Base-by-base conservation (phyloP, 768 basidiomycete genomes). In the Favolaschia claudopus region DNA sequence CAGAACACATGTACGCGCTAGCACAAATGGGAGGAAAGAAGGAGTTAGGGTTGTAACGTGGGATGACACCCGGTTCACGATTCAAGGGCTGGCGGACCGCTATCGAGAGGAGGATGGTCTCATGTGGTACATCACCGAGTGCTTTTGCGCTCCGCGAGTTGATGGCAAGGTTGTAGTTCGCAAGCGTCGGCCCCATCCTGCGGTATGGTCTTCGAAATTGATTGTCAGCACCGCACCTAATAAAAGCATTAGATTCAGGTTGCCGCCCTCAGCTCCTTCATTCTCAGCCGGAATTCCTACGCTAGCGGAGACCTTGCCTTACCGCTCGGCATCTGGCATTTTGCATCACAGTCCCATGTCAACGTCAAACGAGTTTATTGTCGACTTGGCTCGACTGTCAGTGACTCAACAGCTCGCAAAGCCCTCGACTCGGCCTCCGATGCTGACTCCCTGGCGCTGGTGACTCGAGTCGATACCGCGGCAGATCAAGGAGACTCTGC, bases 131-230 rank as follows among this genome's bases (percentile, higher is more conserved):
- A 27, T n/a, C n/a, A n/a, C n/a, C n/a, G n/a, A n/a, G n/a, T n/a
- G n/a, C n/a, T n/a, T n/a, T n/a, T n/a, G n/a, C n/a, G n/a, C n/a
- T n/a, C n/a, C n/a, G n/a, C n/a, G n/a, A n/a, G n/a, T n/a, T n/a
- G n/a, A n/a, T n/a, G n/a, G n/a, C n/a, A n/a, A n/a, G n/a, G n/a
- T n/a, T n/a, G n/a, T n/a, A n/a, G n/a, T n/a, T n/a, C n/a, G n/a
- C n/a, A n/a, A n/a, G n/a, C n/a, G n/a, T 46, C 44, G 44, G 5
- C 46, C 46, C 12, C 46, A 47, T 47, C 46, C 46, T 13, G 32
- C 13, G 3, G 46, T 47, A 47, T 20, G 17, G 22, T n/a, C n/a
- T n/a, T n/a, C n/a, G n/a, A n/a, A 7, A 19, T 33, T 32, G 19
- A 24, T 33, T 33, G 7, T n/a, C 9, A 33, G 19, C 12, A n/a